Percentiles rank a stretch among this genome's conserved stretches.
These are phyloP conservation scores for Populus davidiana DNA, from an alignment of 345 rosid species.

Conservation along the genomic window DNA sequence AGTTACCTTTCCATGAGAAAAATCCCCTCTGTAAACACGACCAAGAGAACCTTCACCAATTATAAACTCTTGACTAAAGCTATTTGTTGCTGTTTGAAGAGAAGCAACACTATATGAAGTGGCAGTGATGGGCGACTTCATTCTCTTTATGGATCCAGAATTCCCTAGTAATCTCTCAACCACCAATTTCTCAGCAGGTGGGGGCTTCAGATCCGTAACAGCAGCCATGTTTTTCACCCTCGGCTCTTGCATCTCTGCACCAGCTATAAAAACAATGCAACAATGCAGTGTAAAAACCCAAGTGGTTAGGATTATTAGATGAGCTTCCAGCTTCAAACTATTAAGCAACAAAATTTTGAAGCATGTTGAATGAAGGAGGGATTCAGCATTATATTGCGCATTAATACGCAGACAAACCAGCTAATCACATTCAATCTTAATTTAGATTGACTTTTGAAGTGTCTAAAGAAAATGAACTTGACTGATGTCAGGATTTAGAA, in stretches of 20 bases:
- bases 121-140: constrained; percentile 74
- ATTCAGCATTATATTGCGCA: background rate
- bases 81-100: constrained; percentile 84
- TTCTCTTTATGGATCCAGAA: constrained; percentile 66
- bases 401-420: background rate
- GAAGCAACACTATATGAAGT: constrained; percentile 77
- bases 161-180: constrained; percentile 56
- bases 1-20: constrained; percentile 80
- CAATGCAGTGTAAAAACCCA: background rate
- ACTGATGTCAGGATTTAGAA: background rate
- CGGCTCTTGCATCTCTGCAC: constrained; percentile 56
- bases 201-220: constrained; percentile 65
- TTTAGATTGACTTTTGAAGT: background rate
- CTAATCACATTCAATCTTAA: background rate
- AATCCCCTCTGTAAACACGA: constrained; percentile 92
- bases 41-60: constrained; percentile 98
- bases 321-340: constrained; percentile 9
- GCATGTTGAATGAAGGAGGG: background rate
- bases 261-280: constrained; percentile 30
- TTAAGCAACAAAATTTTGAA: background rate
- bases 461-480: background rate
- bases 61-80: constrained; percentile 88
- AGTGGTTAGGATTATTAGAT: background rate
- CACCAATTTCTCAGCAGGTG: constrained; percentile 62
- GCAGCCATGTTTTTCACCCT: constrained; percentile 63